Percentiles rank a stretch among this genome's conserved stretches.
phyloP scores from a whole-genome alignment of 2,329 filamentous ascomycete genomes.

The Colletotrichum spaethianum region DNA sequence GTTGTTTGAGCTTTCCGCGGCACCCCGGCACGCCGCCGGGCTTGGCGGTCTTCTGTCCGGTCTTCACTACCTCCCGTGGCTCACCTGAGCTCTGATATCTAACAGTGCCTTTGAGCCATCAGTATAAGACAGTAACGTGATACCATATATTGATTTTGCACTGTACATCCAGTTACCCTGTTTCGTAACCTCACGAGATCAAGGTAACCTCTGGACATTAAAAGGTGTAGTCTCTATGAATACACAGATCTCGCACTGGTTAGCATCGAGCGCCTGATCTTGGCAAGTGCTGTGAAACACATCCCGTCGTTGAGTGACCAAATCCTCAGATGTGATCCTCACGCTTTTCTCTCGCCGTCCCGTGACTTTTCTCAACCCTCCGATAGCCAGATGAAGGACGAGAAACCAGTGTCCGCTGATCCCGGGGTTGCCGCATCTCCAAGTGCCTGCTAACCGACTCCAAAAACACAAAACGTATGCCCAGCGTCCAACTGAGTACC shows the following conservation, averaged over 20 bases:
- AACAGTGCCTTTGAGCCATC: background rate
- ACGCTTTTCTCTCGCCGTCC: background rate
- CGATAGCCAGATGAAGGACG: conserved; percentile 12
- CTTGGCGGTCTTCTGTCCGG: conserved; percentile 10
- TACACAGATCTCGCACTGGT: conserved; percentile 10
- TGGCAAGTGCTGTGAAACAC: conserved; percentile 4
- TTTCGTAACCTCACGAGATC: background rate
- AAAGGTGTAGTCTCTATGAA: conserved; percentile 19
- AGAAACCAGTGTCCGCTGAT: background rate
- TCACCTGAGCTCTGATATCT: background rate
- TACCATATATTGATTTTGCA: background rate
- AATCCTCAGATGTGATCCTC: background rate
- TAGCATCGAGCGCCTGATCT: background rate
- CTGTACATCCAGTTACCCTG: background rate
- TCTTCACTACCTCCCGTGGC: background rate
- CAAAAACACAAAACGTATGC: conserved; percentile 6
- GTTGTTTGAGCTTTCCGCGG: conserved; percentile 2
- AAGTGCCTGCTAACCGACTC: background rate
- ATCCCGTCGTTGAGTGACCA: background rate
- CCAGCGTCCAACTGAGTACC: conserved; percentile 13
- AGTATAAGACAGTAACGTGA: background rate
- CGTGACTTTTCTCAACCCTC: background rate
- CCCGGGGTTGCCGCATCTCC: background rate
- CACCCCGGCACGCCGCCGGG: conserved; percentile 1
- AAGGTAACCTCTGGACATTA: conserved; percentile 2